Percentiles rank a stretch among this genome's conserved stretches.
These are phyloP conservation scores for Scutellaria minor DNA, from an alignment of 257 asterid genomes.

Conservation along the genomic window DNA sequence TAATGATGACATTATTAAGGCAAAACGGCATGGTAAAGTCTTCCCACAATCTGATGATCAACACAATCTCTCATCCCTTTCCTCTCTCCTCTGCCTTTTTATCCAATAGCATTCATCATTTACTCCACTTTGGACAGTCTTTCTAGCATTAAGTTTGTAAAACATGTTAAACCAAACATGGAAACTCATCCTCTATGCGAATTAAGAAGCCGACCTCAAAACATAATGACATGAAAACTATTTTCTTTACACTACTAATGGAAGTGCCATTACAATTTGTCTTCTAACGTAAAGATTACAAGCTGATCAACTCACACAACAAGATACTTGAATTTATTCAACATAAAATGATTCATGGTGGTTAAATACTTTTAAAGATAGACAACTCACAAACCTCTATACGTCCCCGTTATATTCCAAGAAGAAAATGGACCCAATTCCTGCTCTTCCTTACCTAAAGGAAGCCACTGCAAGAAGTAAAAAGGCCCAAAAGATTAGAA, in stretches of 20 bases:
- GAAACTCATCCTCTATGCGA: neutral
- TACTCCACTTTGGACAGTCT: neutral
- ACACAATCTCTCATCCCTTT: too few relatives aligned
- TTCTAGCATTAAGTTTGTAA: neutral
- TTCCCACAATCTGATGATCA: neutral
- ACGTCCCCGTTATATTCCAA: slow-evolving; percentile 96
- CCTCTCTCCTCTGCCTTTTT: too few relatives aligned
- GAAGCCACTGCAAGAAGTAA: slow-evolving; percentile 81
- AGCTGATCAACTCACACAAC: neutral
- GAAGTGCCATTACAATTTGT: neutral
- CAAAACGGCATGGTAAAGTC: slow-evolving; percentile 4
- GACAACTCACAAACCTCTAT: slow-evolving; percentile 70
- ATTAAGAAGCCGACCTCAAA: neutral
- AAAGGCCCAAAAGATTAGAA: slow-evolving; percentile 32
- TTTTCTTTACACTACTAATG: neutral
- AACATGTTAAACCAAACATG: neutral
- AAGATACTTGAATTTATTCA: neutral
- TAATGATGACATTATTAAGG: neutral
- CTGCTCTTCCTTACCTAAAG: slow-evolving; percentile 69
- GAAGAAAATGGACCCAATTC: slow-evolving; percentile 89
- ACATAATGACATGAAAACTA: neutral
- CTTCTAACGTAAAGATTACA: neutral
- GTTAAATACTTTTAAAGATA: slow-evolving; percentile 21
- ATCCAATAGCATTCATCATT: too few relatives aligned
- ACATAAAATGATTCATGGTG: slow-evolving; percentile 20